Evolutionary conservation across 1,284 basidiomycete species (phyloP).

Genomic region (Athelia sp.): DNA sequence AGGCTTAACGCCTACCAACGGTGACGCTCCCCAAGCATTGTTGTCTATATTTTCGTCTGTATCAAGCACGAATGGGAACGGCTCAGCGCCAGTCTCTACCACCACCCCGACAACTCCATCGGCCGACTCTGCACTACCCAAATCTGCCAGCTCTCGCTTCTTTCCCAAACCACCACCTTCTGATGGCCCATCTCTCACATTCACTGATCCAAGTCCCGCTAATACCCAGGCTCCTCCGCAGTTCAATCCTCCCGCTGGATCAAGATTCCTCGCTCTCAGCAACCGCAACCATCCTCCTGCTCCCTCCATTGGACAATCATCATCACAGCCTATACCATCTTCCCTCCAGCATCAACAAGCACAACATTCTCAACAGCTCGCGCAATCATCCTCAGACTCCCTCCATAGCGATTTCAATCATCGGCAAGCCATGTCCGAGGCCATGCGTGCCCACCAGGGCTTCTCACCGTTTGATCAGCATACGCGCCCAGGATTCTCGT

Average conservation of each 20-base stretch:
- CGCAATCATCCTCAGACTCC: slow-evolving; percentile 8
- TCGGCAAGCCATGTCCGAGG: slow-evolving; percentile 19
- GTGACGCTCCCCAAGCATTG: slow-evolving; percentile 9
- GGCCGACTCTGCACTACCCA: slow-evolving; percentile 21
- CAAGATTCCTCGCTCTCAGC: slow-evolving; percentile 65
- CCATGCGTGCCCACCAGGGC: slow-evolving; percentile 20
- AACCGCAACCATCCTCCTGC: slow-evolving; percentile 22
- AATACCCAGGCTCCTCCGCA: slow-evolving; percentile 19
- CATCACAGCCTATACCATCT: slow-evolving; percentile 9
- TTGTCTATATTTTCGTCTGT: slow-evolving; percentile 12
- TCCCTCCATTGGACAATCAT: neutral
- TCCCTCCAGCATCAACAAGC: slow-evolving; percentile 10
- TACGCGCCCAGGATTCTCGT: slow-evolving; percentile 23
- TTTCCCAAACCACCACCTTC: slow-evolving; percentile 26
- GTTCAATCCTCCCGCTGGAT: slow-evolving; percentile 65
- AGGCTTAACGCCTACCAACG: slow-evolving; percentile 4
- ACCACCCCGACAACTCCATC: slow-evolving; percentile 11
- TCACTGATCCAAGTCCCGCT: slow-evolving; percentile 12
- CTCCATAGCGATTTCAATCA: slow-evolving; percentile 17
- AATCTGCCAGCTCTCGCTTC: slow-evolving; percentile 30
- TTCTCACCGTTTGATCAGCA: slow-evolving; percentile 60
- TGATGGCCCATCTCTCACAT: slow-evolving; percentile 13
- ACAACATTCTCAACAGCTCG: neutral
- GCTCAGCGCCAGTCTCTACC: neutral
- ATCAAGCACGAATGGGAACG: slow-evolving; percentile 4